A percentile compares a stretch with the other conserved stretches of the same genome.
phyloP scores from a whole-genome alignment of 805 yeast species.

The Cephaloascus albidus region DNA sequence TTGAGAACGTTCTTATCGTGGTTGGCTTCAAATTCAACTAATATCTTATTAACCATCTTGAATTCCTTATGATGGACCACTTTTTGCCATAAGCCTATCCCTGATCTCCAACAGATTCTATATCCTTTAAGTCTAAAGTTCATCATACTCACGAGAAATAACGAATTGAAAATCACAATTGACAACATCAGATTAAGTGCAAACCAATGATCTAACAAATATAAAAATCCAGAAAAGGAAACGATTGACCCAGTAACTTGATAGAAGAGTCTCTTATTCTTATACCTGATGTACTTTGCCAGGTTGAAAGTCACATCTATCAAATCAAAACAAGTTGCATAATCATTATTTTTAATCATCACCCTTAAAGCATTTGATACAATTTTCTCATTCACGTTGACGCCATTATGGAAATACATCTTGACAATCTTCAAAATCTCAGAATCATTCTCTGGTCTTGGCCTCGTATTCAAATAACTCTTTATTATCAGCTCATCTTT shows the following conservation, averaged over 20 bases:
- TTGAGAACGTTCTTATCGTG: background rate
- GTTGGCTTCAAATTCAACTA: background rate
- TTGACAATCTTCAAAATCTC: background rate
- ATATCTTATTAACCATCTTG: background rate
- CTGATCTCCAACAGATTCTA: background rate
- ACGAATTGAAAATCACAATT: too few species aligned
- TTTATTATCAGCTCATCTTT: background rate
- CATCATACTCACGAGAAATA: background rate
- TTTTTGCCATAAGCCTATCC: background rate
- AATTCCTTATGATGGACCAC: background rate
- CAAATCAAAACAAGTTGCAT: background rate
- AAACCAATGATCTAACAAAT: too few species aligned
- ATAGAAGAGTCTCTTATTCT: background rate
- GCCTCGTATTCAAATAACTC: background rate
- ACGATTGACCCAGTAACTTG: background rate
- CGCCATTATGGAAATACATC: background rate
- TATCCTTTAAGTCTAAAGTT: background rate
- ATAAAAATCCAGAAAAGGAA: background rate
- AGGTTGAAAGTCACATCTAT: background rate
- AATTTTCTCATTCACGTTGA: background rate
- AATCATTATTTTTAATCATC: background rate
- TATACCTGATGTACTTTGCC: background rate
- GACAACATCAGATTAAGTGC: background rate
- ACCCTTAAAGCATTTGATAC: background rate
- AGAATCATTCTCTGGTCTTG: background rate